Conservation (phyloP, 495 filamentous ascomycete genomes). For the Xylaria longipes region DNA sequence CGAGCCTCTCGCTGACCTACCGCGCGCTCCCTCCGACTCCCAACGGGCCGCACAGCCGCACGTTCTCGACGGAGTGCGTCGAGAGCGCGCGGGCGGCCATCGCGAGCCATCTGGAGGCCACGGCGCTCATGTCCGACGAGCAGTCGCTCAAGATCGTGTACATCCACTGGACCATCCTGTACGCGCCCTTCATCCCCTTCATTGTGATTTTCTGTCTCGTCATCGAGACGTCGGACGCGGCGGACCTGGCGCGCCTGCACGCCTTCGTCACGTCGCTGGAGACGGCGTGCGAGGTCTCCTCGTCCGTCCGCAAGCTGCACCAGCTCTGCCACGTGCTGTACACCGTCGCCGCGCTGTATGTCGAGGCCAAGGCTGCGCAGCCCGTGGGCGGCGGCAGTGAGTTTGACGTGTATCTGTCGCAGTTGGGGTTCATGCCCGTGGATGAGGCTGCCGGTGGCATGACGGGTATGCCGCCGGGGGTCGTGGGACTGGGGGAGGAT, state of each 20-base stretch:
- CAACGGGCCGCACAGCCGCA: constrained; percentile 46
- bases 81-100: constrained; percentile 63
- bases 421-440: constrained; percentile 65
- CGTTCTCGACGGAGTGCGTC: constrained; percentile 66
- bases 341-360: constrained; percentile 66
- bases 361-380: constrained; percentile 63
- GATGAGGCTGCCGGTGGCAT: constrained; percentile 29
- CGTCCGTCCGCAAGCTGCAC: constrained; percentile 64
- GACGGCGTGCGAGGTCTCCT: constrained; percentile 56
- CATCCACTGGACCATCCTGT: constrained; percentile 69
- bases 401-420: constrained; percentile 69
- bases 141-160: constrained; percentile 59
- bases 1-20: constrained; percentile 65
- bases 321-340: constrained; percentile 66
- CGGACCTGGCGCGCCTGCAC: constrained; percentile 59
- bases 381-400: constrained; percentile 60
- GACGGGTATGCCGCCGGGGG: constrained; percentile 19
- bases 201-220: constrained; percentile 75
- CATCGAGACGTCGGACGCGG: constrained; percentile 56
- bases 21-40: constrained; percentile 62
- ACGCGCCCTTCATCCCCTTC: constrained; percentile 71
- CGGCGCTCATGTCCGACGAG: constrained; percentile 54
- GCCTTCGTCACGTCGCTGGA: constrained; percentile 65
- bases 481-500: not conserved
- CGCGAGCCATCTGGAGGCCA: constrained; percentile 58